Evolutionary conservation across 148 eudicot species (phyloP), one percentile per base, ranked within the genome.

Genomic region (Rhododendron ferrugineum): DNA sequence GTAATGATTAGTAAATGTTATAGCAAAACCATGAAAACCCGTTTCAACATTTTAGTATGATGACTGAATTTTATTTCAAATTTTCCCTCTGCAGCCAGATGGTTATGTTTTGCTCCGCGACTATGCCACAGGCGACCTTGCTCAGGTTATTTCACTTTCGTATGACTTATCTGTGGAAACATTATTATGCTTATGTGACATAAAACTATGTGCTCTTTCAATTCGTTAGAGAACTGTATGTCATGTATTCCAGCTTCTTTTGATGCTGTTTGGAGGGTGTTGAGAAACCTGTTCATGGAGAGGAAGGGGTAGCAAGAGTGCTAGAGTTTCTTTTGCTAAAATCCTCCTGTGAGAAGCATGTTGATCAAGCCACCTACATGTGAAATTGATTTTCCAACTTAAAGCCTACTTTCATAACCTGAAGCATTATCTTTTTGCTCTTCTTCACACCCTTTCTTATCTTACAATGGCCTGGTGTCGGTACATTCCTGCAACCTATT

Each of bases 51-150:
- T 54, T 23, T 78, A 72, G 47, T 73, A 49, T 76, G 83, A 60
- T 64, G 9, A 78, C 11, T 85, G 84, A 32, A 85, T 80, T 32
- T 75, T 11, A 60, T 16, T 49, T 84, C 42, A 52, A 60, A 47
- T 64, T 78, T 60, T 85, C 75, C n/a, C 44, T 89, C 84, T 95
- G 50, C 94, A 97, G 99, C 98, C 98, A 87, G 91, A 93, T 93
- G 99, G 94, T 40, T 85, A 82, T 87, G 92, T 97, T 66, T 89
- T 97, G 83, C 91, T 95, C 91, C 98, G 99, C 42, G 99, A 97
- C 85, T 97, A 97, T 89, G 99, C 99, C 80, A 93, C 94, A 77
- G 99, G 99, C 68, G 99, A 97, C 92, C 99, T 97, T 89, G 99
- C 99, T 90, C 99, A 97, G 99, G 99, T 97, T 90, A 56, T 64